Conservation (phyloP, 768 basidiomycete species). For the Mycena capillaripes region DNA sequence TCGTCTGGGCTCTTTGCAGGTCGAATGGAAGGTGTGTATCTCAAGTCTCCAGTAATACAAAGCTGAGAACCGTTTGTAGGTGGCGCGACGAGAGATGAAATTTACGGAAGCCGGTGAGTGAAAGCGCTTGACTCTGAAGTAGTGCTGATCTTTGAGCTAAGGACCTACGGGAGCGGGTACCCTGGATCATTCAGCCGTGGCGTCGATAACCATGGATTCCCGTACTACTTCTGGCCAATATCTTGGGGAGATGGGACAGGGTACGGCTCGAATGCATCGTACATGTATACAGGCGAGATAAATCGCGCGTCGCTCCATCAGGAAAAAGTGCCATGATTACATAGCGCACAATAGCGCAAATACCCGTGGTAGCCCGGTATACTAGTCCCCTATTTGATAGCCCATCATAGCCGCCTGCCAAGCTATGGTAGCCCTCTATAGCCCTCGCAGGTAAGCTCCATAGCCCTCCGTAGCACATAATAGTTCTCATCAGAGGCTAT, state of each 20-base stretch:
- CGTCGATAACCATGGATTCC: slow-evolving; percentile 61
- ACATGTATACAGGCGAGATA: slow-evolving; percentile 56
- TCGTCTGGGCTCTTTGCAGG: slow-evolving; percentile 56
- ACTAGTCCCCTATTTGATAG: not conserved
- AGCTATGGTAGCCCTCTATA: no score
- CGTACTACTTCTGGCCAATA: slow-evolving; percentile 71
- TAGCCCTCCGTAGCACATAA: no score
- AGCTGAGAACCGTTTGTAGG: slow-evolving; percentile 41
- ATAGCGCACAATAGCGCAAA: no score
- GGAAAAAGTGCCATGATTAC: no score
- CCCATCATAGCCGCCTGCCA: no score
- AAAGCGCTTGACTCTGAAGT: not conserved
- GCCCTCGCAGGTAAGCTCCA: no score
- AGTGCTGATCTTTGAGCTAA: slow-evolving; percentile 37
- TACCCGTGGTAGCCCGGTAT: no score
- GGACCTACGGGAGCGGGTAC: slow-evolving; percentile 70
- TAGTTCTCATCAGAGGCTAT: no score
- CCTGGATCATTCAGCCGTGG: slow-evolving; percentile 57
- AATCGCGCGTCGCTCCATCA: not conserved
- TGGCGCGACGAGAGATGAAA: slow-evolving; percentile 57
- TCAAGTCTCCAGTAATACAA: not conserved
- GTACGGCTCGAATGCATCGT: slow-evolving; percentile 39
- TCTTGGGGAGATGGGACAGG: slow-evolving; percentile 56
- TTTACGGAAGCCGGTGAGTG: slow-evolving; percentile 57
- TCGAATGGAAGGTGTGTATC: slow-evolving; percentile 42